Percentiles rank a stretch among this genome's conserved stretches.
These are phyloP conservation scores for Patellifolia procumbens DNA, from an alignment of 179 eudicot genomes.

Conservation along the genomic window DNA sequence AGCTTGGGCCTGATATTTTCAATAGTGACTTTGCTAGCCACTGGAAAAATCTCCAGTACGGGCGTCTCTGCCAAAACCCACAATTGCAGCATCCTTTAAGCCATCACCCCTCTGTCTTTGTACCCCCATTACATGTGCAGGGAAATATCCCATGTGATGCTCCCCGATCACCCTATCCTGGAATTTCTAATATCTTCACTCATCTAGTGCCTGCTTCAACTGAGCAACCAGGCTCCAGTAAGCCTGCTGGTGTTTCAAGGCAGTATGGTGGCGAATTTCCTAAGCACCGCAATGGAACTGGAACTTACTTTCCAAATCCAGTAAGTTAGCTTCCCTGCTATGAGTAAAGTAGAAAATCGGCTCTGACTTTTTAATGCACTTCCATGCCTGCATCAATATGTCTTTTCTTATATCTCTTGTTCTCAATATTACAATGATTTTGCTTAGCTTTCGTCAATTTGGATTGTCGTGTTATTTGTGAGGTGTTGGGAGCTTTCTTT, in stretches of 20 bases:
- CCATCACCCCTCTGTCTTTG: conserved; percentile 35
- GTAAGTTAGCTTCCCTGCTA: conserved; percentile 36
- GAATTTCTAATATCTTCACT: conserved; percentile 33
- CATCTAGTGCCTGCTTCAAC: conserved; percentile 40
- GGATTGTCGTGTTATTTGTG: not conserved
- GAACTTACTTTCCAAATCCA: conserved; percentile 63
- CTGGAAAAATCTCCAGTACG: conserved; percentile 58
- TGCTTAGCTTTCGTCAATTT: not conserved
- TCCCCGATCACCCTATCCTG: conserved; percentile 36
- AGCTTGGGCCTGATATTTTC: conserved; percentile 45
- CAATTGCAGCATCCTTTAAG: conserved; percentile 34
- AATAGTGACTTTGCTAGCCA: conserved; percentile 58
- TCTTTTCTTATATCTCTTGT: conserved; percentile 2
- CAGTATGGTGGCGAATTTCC: conserved; percentile 39
- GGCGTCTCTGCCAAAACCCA: conserved; percentile 48
- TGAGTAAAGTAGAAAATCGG: not conserved
- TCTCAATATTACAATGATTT: not conserved
- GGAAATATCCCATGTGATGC: conserved; percentile 36
- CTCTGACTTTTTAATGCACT: not conserved
- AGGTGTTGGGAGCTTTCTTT: not conserved
- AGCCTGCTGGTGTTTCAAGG: conserved; percentile 34
- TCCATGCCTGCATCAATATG: not conserved
- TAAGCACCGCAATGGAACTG: conserved; percentile 55
- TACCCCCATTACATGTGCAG: conserved; percentile 42
- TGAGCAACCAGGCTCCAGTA: conserved; percentile 35